Base-by-base conservation (phyloP, 2,329 filamentous ascomycete genomes). In the Paraphoma chrysanthemicola region DNA sequence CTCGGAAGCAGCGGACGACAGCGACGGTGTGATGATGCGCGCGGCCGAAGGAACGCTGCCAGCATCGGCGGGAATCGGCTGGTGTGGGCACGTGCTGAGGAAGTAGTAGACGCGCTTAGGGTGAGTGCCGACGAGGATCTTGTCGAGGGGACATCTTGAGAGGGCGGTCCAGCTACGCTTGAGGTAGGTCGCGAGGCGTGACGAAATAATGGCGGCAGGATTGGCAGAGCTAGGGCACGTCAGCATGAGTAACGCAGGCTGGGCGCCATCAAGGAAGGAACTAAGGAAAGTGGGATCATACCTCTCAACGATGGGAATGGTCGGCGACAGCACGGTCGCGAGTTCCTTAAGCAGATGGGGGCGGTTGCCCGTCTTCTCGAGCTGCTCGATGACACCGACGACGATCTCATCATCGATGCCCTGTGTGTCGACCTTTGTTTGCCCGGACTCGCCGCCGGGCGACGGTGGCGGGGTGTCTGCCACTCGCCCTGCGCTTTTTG, bases 61-160 rank as follows among this genome's bases (percentile, higher is more conserved):
- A 54, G 82, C 81, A 50, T 86, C 84, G 63, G 90, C 86, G 2
- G 92, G 92, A 17, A 98, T 87, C 38, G 92, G 87, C 73, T 94
- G 92, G 72, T 90, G 91, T 45, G 91, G 88, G 71, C 85, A 90
- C n/a, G 91, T 96, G 39, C 92, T 96, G 57, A 99, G 86, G 80
- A 93, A 98, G 80, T 96, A 98, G 82, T 97, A 98, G 45, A 96
- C 93, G 77, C 95, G 92, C 73, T 94, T 90, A 17, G 95, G 95
- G 75, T 98, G 94, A 42, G 94, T 90, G 41, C 91, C 89, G 75
- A 97, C 92, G 52, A 97, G 86, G 78, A 97, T 92, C 80, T 98
- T 98, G 49, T 91, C 92, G 53, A 98, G 81, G 3, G 95, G 94
- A 78, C 95, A 98, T 51, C 90, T 92, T 48, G 89, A 84, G 49